Percentiles rank a stretch among this genome's conserved stretches.
These are phyloP conservation scores for Boletus sp. DNA, from an alignment of 768 basidiomycete genomes.

Conservation along the genomic window DNA sequence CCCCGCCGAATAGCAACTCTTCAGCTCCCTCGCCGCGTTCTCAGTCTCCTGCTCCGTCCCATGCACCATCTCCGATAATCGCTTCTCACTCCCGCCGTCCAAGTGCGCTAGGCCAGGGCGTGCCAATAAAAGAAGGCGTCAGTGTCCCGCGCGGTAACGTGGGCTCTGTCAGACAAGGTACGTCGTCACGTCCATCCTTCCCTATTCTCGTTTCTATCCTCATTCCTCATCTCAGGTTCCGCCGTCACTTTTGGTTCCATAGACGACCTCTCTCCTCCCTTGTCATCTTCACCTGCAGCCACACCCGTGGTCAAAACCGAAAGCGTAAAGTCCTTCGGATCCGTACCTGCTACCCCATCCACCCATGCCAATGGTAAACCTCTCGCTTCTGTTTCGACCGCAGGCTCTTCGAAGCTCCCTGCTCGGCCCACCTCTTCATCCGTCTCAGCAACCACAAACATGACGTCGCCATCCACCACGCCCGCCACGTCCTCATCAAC, in stretches of 20 bases:
- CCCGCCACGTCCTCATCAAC: slow-evolving; percentile 34
- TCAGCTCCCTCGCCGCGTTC: slow-evolving; percentile 63
- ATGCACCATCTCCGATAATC: slow-evolving; percentile 41
- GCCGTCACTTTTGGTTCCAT: slow-evolving; percentile 88
- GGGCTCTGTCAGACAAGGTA: slow-evolving; percentile 66
- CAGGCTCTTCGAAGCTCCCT: slow-evolving; percentile 35
- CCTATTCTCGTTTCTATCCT: slow-evolving; percentile 2
- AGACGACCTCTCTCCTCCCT: slow-evolving; percentile 71
- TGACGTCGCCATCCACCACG: slow-evolving; percentile 32
- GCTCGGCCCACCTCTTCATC: slow-evolving; percentile 24
- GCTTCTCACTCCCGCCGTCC: slow-evolving; percentile 74
- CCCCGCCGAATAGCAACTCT: slow-evolving; percentile 56
- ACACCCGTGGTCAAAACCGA: slow-evolving; percentile 63
- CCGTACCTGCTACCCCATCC: slow-evolving; percentile 53
- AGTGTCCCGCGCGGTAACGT: slow-evolving; percentile 62
- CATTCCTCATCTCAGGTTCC: slow-evolving; percentile 41
- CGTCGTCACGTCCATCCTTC: slow-evolving; percentile 20
- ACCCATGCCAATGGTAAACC: slow-evolving; percentile 63
- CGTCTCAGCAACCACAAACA: slow-evolving; percentile 22
- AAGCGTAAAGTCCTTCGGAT: slow-evolving; percentile 78
- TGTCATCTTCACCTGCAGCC: slow-evolving; percentile 79
- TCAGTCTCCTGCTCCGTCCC: slow-evolving; percentile 68
- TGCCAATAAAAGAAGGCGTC: slow-evolving; percentile 77
- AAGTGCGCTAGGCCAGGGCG: slow-evolving; percentile 67
- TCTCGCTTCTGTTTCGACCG: slow-evolving; percentile 42